Base-by-base conservation (phyloP, 495 filamentous ascomycete species). In the Filosporella fistucella region DNA sequence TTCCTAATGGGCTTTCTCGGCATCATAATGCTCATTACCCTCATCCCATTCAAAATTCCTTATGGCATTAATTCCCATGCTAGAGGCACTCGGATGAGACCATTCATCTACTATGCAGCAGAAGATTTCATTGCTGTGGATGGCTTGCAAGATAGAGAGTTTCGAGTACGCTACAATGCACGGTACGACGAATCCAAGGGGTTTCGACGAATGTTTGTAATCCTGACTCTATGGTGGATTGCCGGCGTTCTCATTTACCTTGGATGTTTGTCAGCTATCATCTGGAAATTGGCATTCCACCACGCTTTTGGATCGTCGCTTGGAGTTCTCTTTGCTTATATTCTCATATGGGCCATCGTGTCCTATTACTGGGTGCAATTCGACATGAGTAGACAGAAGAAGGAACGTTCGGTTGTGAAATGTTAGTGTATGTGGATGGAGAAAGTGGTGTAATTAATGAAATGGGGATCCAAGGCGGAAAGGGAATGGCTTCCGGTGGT, bases 111-210 rank as follows among this genome's bases (percentile, higher is more conserved):
- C 16, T 52, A 52, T 20, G 49, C 49, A 3, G 49, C 49, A 3
- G 49, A 52, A 29, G 49, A 52, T 14, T 52, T 52, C 39, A 52
- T 52, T 28, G 49, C 49, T 16, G 49, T 52, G 4, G 49, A 52
- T 14, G 49, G 49, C 9, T 35, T 45, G 5, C 49, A 52, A 25
- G 49, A 46, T 33, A 41, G 49, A 5, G 49, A 46, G 21, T 52
- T 52, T 24, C 49, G 49, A 2, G 42, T 45, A 24, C 41, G 49
- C 11, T 52, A 52, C 24, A 51, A 52, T 44, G 49, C 42, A 11
- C 22, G 49, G 25, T 52, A 52, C 24, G 28, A 52, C 10, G n/a
- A 22, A 5, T 45, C 34, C 1, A 52, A 52, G 35, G 10, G 23
- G 3, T 52, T 52, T 21, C 29, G 49, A 26, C 16, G 39, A n/a